A percentile compares a stretch with the other conserved stretches of the same genome.
phyloP scores from a whole-genome alignment of 2,329 filamentous ascomycete genomes.

The Gliomastix tumulicola region DNA sequence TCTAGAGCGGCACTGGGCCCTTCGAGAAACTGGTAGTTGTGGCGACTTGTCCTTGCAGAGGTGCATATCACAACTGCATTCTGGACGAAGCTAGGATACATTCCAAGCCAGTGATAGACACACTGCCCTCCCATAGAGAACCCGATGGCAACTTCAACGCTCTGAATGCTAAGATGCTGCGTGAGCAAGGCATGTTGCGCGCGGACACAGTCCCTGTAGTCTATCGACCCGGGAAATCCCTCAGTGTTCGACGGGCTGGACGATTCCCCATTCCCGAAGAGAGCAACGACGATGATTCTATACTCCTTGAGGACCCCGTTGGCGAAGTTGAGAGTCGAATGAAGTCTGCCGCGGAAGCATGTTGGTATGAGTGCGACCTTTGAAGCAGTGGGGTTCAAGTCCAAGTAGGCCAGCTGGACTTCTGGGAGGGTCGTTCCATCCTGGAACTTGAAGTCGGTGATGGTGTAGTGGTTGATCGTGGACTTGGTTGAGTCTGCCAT shows the following conservation, averaged over 20 bases:
- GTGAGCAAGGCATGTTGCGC: constrained; percentile 31
- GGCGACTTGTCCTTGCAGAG: constrained; percentile 33
- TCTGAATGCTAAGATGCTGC: constrained; percentile 20
- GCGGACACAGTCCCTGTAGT: constrained; percentile 34
- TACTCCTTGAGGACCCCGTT: constrained; percentile 29
- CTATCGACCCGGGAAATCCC: constrained; percentile 24
- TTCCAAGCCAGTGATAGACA: constrained; percentile 35
- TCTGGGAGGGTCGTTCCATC: constrained; percentile 14
- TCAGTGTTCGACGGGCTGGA: constrained; percentile 35
- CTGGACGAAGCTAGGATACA: constrained; percentile 31
- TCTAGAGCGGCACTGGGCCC: constrained; percentile 33
- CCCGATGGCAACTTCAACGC: constrained; percentile 32
- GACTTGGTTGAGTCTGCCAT: background rate
- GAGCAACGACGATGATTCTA: constrained; percentile 36
- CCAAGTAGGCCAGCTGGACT: constrained; percentile 17
- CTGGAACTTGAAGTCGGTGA: constrained; percentile 28
- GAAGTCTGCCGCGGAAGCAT: constrained; percentile 46
- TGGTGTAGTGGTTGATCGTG: constrained; percentile 16
- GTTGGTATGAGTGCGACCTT: constrained; percentile 43
- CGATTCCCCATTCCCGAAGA: constrained; percentile 40
- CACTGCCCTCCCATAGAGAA: constrained; percentile 45
- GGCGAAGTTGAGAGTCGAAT: constrained; percentile 39
- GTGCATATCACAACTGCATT: constrained; percentile 35
- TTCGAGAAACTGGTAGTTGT: constrained; percentile 40
- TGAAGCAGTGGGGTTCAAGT: constrained; percentile 15